These are phyloP conservation scores for Leccinum pallidistipes DNA, from an alignment of 1,284 basidiomycete genomes.

Conservation along the genomic window DNA sequence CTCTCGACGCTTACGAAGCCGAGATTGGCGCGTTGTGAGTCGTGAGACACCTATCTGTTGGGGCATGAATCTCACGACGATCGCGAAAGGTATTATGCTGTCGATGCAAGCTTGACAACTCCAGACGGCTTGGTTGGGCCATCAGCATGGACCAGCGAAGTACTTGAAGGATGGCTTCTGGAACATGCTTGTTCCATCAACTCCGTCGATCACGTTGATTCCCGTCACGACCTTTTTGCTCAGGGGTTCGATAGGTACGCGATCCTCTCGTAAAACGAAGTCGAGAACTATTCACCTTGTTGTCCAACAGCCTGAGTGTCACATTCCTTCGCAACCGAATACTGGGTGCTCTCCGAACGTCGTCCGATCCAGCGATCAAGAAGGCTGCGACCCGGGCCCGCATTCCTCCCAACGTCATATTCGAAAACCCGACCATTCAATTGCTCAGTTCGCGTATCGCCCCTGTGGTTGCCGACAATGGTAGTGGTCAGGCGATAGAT, in stretches of 20 bases:
- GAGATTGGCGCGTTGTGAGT: neutral
- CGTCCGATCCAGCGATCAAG: constrained; percentile 1
- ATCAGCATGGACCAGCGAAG: constrained; percentile 10
- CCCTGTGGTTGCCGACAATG: constrained; percentile 1
- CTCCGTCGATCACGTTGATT: neutral
- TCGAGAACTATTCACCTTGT: neutral
- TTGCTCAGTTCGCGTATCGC: constrained; percentile 10
- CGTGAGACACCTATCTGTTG: neutral
- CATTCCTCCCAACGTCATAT: constrained; percentile 20
- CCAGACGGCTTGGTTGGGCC: constrained; percentile 5
- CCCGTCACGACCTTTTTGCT: neutral
- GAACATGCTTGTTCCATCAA: constrained; percentile 22
- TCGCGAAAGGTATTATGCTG: neutral
- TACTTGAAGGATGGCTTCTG: constrained; percentile 24
- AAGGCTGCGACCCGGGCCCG: neutral
- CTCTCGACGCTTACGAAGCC: neutral
- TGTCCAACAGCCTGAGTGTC: constrained; percentile 23
- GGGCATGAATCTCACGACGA: neutral
- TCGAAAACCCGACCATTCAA: constrained; percentile 21
- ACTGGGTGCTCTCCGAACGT: constrained; percentile 21
- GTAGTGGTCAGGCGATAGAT: neutral
- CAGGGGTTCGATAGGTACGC: constrained; percentile 8
- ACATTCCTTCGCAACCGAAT: constrained; percentile 32
- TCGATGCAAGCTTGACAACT: neutral
- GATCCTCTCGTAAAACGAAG: constrained; percentile 10